Evolutionary conservation across 768 basidiomycete species (phyloP), one percentile per base, ranked within the genome.

Genomic region (Hydnum rufescens): DNA sequence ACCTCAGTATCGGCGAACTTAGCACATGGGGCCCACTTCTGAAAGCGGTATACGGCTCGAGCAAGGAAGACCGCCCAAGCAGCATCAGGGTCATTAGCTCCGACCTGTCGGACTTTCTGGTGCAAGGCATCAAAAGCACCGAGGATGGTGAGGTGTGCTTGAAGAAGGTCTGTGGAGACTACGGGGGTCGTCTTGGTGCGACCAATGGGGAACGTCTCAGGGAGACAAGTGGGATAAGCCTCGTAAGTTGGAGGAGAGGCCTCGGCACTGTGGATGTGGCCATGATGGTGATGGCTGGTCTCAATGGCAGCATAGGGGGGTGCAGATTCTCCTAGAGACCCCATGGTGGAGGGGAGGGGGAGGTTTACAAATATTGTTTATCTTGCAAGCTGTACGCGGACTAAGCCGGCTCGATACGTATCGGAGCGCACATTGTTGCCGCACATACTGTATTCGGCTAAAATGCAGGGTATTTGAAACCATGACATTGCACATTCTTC

Each of bases 131-230:
- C 46, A 43, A 61, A 61, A 2, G 59, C 60, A 3, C 50, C 55
- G 19, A 61, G 59, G 18, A 61, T 31, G 3, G 31, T 3, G 8
- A 61, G 59, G 48, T 61, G 60, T 0, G 30, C 29, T 29, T 58
- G 48, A 42, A 60, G 32, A 2, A 55, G 39, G 0, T 22, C 5
- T 3, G 48, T 25, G 28, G 13, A 13, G 3, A 58, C 58, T 18
- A 58, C 42, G 8, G 53, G 39, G 5, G 31, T 32, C 5, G 47
- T 42, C 8, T 56, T 36, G 4, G 52, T 44, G 32, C 32, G 42
- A 6, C 55, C 55, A 22, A 57, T 50, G 13, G 49, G 49, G 2
- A 50, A 50, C 16, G 26, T 32, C 28, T 29, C 28, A 6, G 49
- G 49, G 31, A 50, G 49, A 8, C 6, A 29, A 16, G 49, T 50